Evolutionary conservation across 2,329 filamentous ascomycete species (phyloP).

Genomic region (Arthrocladium fulminans): DNA sequence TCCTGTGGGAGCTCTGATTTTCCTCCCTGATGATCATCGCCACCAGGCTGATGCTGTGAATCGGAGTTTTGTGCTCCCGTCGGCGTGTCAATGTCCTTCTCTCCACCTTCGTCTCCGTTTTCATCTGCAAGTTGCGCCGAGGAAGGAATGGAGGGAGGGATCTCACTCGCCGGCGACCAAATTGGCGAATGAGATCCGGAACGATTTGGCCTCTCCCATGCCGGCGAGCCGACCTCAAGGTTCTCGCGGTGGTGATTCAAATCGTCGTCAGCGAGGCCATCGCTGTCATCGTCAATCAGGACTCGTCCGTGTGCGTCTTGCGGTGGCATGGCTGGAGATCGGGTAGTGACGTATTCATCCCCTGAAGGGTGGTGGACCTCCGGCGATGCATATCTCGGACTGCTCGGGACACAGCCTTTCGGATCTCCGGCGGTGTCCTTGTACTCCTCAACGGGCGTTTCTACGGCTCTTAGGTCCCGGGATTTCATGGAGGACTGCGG

Average conservation of each 20-base stretch:
- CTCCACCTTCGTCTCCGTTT: neutral
- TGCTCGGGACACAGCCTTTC: neutral
- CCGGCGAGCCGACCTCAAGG: neutral
- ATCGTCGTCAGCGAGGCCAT: neutral
- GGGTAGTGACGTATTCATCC: slow-evolving; percentile 6
- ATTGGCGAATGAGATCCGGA: neutral
- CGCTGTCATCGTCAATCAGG: slow-evolving; percentile 6
- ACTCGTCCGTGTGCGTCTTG: neutral
- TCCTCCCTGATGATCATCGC: neutral
- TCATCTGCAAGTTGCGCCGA: slow-evolving; percentile 1
- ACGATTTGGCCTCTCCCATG: neutral
- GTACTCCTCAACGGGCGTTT: slow-evolving; percentile 2
- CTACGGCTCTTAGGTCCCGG: neutral
- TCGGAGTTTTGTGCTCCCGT: neutral
- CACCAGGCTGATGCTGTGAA: neutral
- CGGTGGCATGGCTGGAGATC: neutral
- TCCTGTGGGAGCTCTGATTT: neutral
- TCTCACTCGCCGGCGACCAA: neutral
- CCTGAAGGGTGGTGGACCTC: neutral
- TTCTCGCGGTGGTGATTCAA: neutral
- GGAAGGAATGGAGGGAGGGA: slow-evolving; percentile 4
- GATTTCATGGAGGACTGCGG: neutral
- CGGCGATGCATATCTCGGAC: neutral
- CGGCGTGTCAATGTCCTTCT: neutral
- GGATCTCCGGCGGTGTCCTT: neutral